Conservation (phyloP, 1,284 basidiomycete genomes). For the Naganishia sp. region DNA sequence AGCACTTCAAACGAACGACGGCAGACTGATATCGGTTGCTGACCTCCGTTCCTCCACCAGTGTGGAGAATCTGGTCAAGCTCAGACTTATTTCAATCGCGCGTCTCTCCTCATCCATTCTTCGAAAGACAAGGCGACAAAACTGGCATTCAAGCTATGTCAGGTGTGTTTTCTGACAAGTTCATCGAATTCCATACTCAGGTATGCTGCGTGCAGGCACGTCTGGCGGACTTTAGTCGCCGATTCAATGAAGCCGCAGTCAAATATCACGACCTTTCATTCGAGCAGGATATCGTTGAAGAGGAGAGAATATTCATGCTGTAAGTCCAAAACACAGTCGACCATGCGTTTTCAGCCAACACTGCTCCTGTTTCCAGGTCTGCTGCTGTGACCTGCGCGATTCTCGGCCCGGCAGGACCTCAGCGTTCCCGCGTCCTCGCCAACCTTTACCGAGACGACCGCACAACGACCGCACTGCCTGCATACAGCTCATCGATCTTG, state of each 20-base stretch:
- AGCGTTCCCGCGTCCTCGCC: slow-evolving; percentile 86
- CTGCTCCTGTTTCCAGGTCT: slow-evolving; percentile 57
- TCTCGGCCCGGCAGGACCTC: slow-evolving; percentile 94
- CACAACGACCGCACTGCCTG: slow-evolving; percentile 62
- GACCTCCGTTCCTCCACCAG: slow-evolving; percentile 34
- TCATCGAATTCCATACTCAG: too few species aligned
- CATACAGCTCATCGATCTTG: slow-evolving; percentile 71
- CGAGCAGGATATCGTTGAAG: slow-evolving; percentile 82
- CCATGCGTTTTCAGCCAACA: not conserved
- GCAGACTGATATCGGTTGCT: not conserved
- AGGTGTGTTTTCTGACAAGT: slow-evolving; percentile 47
- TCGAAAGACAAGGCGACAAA: slow-evolving; percentile 73
- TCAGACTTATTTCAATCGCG: slow-evolving; percentile 93
- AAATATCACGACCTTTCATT: slow-evolving; percentile 93
- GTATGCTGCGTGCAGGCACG: slow-evolving; percentile 62
- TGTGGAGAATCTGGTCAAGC: slow-evolving; percentile 67
- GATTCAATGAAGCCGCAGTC: slow-evolving; percentile 92
- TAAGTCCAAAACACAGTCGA: slow-evolving; percentile 53
- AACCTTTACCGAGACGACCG: slow-evolving; percentile 93
- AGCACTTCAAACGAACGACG: slow-evolving; percentile 13
- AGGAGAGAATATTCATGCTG: slow-evolving; percentile 83
- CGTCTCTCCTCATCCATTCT: slow-evolving; percentile 81
- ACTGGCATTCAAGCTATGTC: slow-evolving; percentile 80
- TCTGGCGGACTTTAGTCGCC: slow-evolving; percentile 85
- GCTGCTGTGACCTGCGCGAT: slow-evolving; percentile 94